A percentile compares a stretch with the other conserved stretches of the same genome.
Evolutionary conservation across 2,329 filamentous ascomycete genomes (phyloP).

Genomic region (Leptographium galeiforme): DNA sequence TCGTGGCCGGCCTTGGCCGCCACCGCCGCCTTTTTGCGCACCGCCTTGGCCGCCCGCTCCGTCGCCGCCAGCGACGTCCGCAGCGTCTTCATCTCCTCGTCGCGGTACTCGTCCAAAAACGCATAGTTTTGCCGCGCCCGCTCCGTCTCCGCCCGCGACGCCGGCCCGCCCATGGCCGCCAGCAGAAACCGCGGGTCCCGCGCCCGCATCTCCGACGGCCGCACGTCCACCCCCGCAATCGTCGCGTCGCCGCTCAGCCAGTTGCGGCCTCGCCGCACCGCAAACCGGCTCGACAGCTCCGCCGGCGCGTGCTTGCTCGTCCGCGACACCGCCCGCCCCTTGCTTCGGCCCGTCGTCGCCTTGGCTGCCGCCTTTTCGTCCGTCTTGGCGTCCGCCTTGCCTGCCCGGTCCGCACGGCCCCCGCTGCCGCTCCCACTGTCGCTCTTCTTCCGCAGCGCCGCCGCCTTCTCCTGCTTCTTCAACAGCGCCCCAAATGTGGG

Average conservation of each 20-base stretch:
- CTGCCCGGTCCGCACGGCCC: not conserved
- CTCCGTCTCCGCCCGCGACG: conserved; percentile 31
- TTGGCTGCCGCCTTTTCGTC: conserved; percentile 16
- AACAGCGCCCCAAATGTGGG: conserved; percentile 9
- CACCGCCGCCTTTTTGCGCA: conserved; percentile 1
- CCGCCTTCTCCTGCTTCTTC: conserved; percentile 3
- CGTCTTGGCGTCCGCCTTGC: conserved; percentile 19
- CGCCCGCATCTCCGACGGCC: conserved; percentile 22
- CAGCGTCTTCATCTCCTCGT: conserved; percentile 67
- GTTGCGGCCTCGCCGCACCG: conserved; percentile 68
- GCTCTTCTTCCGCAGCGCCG: not conserved
- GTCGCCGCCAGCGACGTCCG: conserved; percentile 48
- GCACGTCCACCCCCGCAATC: conserved; percentile 36
- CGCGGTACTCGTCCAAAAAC: conserved; percentile 78
- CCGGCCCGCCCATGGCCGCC: conserved; percentile 31
- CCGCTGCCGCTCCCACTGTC: not conserved
- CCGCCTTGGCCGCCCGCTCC: conserved; percentile 27
- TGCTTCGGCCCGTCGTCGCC: conserved; percentile 8
- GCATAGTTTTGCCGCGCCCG: conserved; percentile 61
- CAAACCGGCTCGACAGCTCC: conserved; percentile 67
- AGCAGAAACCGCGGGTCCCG: conserved; percentile 87
- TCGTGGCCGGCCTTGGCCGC: not conserved
- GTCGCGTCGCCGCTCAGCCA: conserved; percentile 9
- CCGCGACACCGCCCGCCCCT: conserved; percentile 18
- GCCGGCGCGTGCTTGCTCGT: conserved; percentile 78